Percentiles rank a stretch among this genome's conserved stretches.
Conservation (phyloP, 2,329 filamentous ascomycete species). For the Septoria petroselini region DNA sequence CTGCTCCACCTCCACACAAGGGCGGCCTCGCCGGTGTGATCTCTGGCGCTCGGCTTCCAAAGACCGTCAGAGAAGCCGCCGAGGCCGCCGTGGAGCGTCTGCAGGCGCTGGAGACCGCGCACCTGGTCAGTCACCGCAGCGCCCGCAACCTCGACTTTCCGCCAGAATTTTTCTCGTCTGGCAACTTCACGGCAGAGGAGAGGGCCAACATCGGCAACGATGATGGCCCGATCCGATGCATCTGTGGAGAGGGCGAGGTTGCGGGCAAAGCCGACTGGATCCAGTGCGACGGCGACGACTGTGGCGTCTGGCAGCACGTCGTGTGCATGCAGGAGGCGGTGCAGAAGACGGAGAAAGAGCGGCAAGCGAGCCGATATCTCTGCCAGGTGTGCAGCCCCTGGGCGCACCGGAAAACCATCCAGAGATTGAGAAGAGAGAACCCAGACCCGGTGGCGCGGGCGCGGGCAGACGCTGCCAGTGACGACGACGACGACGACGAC, state of each 20-base stretch:
- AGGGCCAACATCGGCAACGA: constrained; percentile 4
- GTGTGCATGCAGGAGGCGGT: constrained; percentile 26
- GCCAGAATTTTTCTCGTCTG: constrained; percentile 31
- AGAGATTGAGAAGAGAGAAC: constrained; percentile 16
- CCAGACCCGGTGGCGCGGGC: background rate
- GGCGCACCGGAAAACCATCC: constrained; percentile 20
- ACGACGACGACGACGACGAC: background rate
- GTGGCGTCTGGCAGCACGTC: constrained; percentile 35
- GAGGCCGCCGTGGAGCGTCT: constrained; percentile 22
- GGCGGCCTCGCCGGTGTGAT: constrained; percentile 18
- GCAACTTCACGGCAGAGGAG: constrained; percentile 25
- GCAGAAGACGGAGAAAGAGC: constrained; percentile 11
- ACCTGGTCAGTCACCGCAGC: constrained; percentile 4
- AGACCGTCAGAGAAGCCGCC: constrained; percentile 23
- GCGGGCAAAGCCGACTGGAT: constrained; percentile 23
- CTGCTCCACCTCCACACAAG: background rate
- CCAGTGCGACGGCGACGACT: constrained; percentile 25
- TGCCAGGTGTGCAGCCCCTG: constrained; percentile 33
- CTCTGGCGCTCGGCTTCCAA: constrained; percentile 25
- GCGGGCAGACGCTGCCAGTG: background rate
- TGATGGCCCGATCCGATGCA: constrained; percentile 29
- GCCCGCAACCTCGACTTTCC: constrained; percentile 22
- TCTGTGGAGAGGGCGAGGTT: constrained; percentile 30
- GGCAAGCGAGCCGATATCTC: constrained; percentile 17
- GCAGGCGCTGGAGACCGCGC: constrained; percentile 18